Evolutionary conservation across 768 basidiomycete genomes (phyloP).

Genomic region (Tephrocybe sp.): DNA sequence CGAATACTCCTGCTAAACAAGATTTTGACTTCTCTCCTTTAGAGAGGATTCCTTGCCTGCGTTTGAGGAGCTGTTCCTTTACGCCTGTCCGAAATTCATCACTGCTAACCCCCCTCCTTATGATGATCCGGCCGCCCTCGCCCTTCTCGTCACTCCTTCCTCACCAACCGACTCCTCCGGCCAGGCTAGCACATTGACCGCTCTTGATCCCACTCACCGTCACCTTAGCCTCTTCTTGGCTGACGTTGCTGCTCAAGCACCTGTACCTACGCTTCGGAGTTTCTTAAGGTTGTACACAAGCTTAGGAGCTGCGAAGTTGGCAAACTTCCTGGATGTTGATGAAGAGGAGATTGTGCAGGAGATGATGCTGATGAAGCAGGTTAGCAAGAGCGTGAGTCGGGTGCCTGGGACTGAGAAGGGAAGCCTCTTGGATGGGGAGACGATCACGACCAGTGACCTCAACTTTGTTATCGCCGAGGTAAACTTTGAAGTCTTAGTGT

Average conservation of each 20-base stretch:
- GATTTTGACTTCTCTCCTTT: conserved; percentile 3
- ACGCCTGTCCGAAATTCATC: conserved; percentile 97
- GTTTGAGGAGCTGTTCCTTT: conserved; percentile 91
- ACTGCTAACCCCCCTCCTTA: conserved; percentile 93
- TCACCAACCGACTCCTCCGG: conserved; percentile 29
- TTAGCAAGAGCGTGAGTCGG: conserved; percentile 74
- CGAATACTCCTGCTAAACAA: not conserved
- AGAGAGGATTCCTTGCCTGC: conserved; percentile 75
- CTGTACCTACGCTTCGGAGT: conserved; percentile 84
- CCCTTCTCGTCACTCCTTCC: conserved; percentile 42
- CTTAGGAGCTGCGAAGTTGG: conserved; percentile 87
- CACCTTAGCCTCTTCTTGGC: conserved; percentile 85
- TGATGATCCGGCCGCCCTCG: conserved; percentile 69
- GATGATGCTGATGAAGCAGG: conserved; percentile 95
- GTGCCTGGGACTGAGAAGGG: conserved; percentile 53
- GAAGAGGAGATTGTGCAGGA: conserved; percentile 96
- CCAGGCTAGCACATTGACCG: conserved; percentile 27
- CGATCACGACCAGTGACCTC: conserved; percentile 87
- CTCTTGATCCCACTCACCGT: conserved; percentile 75
- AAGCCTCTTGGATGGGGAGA: conserved; percentile 80
- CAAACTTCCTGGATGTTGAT: conserved; percentile 86
- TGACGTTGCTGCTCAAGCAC: conserved; percentile 73
- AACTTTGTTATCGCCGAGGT: conserved; percentile 97
- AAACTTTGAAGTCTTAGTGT: conserved; percentile 23
- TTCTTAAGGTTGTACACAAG: conserved; percentile 96